Percentiles rank a stretch among this genome's conserved stretches.
Conservation (phyloP, 2,329 filamentous ascomycete species). For the Dactylellina parvicollis region DNA sequence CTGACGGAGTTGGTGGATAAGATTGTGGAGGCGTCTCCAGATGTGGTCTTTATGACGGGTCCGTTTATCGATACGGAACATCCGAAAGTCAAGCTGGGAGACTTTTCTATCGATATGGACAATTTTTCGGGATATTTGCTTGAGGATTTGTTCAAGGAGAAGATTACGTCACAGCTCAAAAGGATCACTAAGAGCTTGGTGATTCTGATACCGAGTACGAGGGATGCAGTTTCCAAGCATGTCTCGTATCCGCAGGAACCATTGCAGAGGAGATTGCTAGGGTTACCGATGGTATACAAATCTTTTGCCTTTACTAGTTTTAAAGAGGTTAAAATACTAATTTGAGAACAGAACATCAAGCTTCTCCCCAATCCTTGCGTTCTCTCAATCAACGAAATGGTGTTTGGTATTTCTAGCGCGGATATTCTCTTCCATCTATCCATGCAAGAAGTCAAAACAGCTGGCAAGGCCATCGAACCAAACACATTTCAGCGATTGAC, state of each 20-base stretch:
- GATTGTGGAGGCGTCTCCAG: conserved; percentile 77
- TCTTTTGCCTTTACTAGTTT: too few relatives aligned
- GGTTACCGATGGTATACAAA: conserved; percentile 30
- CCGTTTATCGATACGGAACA: conserved; percentile 94
- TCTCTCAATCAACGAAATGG: conserved; percentile 84
- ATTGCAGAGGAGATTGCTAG: conserved; percentile 50
- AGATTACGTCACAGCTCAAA: conserved; percentile 78
- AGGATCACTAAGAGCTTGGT: conserved; percentile 73
- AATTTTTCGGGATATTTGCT: conserved; percentile 74
- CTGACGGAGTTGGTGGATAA: conserved; percentile 81
- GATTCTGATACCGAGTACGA: conserved; percentile 74
- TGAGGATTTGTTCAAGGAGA: conserved; percentile 81
- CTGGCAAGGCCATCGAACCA: conserved; percentile 65
- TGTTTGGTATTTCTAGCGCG: conserved; percentile 82
- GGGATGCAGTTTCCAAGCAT: conserved; percentile 82
- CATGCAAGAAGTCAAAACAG: conserved; percentile 71
- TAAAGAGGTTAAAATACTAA: too few relatives aligned
- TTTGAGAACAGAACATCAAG: conserved; percentile 51
- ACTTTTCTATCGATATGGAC: conserved; percentile 78
- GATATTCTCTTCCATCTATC: conserved; percentile 85
- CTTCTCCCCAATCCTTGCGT: conserved; percentile 78
- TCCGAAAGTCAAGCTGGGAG: conserved; percentile 81
- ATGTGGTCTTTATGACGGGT: conserved; percentile 81
- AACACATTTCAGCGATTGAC: conserved; percentile 77
- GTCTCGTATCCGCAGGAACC: conserved; percentile 79